Evolutionary conservation across 176 grass and related monocot genomes (phyloP).

Genomic region (Saccharum officinarum): DNA sequence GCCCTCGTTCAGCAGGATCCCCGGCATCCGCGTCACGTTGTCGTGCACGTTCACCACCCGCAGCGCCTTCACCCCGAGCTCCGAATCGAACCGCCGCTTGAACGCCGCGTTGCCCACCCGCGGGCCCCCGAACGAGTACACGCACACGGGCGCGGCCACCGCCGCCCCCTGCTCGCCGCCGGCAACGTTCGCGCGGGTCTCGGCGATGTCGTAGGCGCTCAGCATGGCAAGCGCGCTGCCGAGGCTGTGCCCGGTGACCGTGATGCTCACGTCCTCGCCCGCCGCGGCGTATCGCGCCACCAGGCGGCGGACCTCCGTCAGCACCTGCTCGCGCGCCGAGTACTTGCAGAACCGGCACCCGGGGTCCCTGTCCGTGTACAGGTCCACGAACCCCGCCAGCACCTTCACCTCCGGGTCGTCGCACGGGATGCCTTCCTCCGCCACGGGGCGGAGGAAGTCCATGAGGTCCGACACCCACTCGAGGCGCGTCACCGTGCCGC

Average conservation of each 20-base stretch:
- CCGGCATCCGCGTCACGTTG: slow-evolving; percentile 72
- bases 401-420: slow-evolving; percentile 66
- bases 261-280: slow-evolving; percentile 80
- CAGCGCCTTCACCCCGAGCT: slow-evolving; percentile 71
- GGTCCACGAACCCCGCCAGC: slow-evolving; percentile 70
- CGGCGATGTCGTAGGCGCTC: slow-evolving; percentile 84
- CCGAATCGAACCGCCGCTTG: slow-evolving; percentile 62
- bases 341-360: slow-evolving; percentile 93
- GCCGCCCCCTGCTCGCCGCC: too few species aligned
- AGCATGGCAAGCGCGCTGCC: slow-evolving; percentile 79
- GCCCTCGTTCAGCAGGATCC: slow-evolving; percentile 75
- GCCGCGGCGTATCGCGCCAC: slow-evolving; percentile 30
- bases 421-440: slow-evolving; percentile 67
- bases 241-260: slow-evolving; percentile 78
- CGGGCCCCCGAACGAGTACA: slow-evolving; percentile 78
- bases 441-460: slow-evolving; percentile 68
- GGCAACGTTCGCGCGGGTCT: slow-evolving; percentile 39
- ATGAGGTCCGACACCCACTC: slow-evolving; percentile 93
- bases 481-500: slow-evolving; percentile 75
- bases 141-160: slow-evolving; percentile 38
- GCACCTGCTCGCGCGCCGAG: slow-evolving; percentile 79
- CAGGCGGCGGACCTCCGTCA: slow-evolving; percentile 68
- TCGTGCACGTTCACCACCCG: slow-evolving; percentile 88
- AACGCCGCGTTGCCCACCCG: slow-evolving; percentile 77
- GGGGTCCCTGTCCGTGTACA: slow-evolving; percentile 79